Conservation (phyloP, 2,329 filamentous ascomycete genomes). For the Cercospora zeina region DNA sequence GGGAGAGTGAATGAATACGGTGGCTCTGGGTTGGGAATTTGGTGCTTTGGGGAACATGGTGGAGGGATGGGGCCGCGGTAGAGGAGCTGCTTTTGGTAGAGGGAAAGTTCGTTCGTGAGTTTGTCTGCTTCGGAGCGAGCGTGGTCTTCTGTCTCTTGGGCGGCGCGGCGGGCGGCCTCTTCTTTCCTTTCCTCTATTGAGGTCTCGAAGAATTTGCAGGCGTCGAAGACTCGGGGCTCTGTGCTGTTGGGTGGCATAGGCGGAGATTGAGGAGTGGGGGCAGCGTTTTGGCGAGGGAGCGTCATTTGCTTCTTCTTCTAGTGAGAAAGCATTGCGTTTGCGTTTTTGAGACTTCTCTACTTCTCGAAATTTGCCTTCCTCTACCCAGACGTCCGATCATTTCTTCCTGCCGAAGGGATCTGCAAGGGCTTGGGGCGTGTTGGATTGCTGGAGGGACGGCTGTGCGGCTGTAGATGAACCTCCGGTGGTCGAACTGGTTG, state of each 20-base stretch:
- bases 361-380: too few relatives aligned
- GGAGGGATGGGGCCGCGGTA: background rate
- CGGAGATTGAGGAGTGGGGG: background rate
- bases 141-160: background rate
- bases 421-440: background rate
- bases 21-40: background rate
- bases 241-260: background rate
- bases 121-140: background rate
- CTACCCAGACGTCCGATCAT: background rate
- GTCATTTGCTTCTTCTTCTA: background rate
- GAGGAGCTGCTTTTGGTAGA: background rate
- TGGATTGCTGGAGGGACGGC: background rate
- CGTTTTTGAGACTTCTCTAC: background rate
- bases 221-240: background rate
- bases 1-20: background rate
- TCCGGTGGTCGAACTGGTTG: background rate
- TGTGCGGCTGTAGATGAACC: background rate
- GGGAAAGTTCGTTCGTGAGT: background rate
- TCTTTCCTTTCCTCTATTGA: background rate
- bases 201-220: constrained; percentile 3
- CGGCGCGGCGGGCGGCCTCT: background rate
- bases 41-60: background rate
- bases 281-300: background rate
- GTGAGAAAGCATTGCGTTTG: background rate
- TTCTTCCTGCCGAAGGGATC: background rate